These are phyloP conservation scores for Didymella sp. DNA, from an alignment of 2,329 filamentous ascomycete species.

Conservation along the genomic window DNA sequence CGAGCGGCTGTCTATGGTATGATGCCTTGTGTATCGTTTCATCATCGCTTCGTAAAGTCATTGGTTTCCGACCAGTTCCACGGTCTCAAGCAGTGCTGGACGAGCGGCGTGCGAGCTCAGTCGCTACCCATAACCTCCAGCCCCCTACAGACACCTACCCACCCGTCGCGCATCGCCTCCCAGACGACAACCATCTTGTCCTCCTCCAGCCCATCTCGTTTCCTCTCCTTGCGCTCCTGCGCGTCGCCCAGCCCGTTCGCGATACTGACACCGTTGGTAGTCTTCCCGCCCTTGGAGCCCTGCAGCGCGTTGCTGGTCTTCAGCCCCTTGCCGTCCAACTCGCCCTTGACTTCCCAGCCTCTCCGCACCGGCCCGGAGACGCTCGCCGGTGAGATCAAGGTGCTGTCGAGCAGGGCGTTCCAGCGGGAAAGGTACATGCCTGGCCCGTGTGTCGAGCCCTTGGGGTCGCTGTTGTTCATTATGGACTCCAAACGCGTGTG, in stretches of 20 bases:
- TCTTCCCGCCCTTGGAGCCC: constrained; percentile 19
- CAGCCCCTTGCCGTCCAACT: constrained; percentile 44
- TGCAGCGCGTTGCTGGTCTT: constrained; percentile 33
- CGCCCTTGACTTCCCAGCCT: constrained; percentile 49
- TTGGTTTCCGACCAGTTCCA: no score
- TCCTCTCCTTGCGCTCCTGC: constrained; percentile 39
- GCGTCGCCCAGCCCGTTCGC: constrained; percentile 34
- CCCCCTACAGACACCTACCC: constrained; percentile 44
- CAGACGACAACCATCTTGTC: constrained; percentile 40
- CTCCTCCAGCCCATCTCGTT: constrained; percentile 41
- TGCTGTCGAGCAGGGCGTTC: constrained; percentile 74
- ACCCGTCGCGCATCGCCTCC: constrained; percentile 42
- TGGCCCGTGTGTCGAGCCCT: constrained; percentile 64
- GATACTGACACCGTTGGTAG: constrained; percentile 18
- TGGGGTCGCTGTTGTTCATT: constrained; percentile 45
- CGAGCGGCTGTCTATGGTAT: no score
- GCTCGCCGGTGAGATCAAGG: constrained; percentile 68
- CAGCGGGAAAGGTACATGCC: constrained; percentile 76
- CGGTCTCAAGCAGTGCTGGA: no score
- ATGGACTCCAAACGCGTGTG: constrained; percentile 63
- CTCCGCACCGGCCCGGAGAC: constrained; percentile 60
- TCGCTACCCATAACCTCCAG: constrained; percentile 44
- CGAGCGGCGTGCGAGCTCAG: not conserved
- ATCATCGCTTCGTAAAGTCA: not conserved
- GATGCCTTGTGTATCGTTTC: not conserved